phyloP scores from a whole-genome alignment of 2,329 filamentous ascomycete genomes.

The Plenodomus lindquistii region DNA sequence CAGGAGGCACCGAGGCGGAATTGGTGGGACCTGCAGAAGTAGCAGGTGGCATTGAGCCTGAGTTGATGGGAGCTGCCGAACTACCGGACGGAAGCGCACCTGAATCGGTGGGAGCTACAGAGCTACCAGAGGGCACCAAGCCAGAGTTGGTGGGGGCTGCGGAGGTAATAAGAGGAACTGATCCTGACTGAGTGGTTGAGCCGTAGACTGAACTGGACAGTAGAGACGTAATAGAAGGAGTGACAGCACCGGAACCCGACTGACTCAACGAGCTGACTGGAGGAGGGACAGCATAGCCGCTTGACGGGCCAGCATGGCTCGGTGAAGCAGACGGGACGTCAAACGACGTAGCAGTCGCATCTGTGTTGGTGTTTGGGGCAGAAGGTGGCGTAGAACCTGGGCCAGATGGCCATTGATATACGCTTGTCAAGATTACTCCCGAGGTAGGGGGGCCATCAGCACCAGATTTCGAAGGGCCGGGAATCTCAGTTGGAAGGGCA shows the following conservation, averaged over 20 bases:
- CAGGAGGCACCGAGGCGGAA: neutral
- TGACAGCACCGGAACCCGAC: neutral
- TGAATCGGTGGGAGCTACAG: neutral
- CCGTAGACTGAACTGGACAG: neutral
- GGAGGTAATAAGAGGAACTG: neutral
- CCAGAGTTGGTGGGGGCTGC: neutral
- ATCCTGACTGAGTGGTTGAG: neutral
- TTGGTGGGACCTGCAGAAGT: neutral
- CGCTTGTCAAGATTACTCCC: constrained; percentile 1
- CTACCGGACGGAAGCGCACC: no score
- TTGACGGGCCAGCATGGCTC: constrained; percentile 2
- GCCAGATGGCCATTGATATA: neutral
- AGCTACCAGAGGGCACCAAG: neutral
- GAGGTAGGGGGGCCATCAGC: constrained; percentile 10
- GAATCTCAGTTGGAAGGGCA: constrained; percentile 1
- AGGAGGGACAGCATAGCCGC: constrained; percentile 1
- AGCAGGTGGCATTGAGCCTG: neutral
- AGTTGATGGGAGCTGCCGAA: no score
- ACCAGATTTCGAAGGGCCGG: neutral
- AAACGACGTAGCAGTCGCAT: constrained; percentile 3
- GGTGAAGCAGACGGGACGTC: neutral
- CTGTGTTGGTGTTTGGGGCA: constrained; percentile 1
- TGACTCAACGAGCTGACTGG: neutral
- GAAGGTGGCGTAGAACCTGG: neutral
- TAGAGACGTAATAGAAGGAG: neutral